These are phyloP conservation scores for Euphorbia pulcherrima DNA, from an alignment of 345 rosid species.

Conservation along the genomic window DNA sequence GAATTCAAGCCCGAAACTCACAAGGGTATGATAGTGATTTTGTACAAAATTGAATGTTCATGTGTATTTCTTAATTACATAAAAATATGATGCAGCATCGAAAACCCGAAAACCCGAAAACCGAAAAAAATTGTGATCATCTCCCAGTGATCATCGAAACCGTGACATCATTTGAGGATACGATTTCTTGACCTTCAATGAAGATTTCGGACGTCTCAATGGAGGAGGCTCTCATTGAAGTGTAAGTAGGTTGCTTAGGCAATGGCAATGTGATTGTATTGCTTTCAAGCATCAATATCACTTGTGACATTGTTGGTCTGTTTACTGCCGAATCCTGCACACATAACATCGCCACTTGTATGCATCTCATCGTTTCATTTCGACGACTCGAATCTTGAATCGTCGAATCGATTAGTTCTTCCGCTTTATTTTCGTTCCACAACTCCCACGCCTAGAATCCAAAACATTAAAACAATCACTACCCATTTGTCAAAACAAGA, in stretches of 20 bases:
- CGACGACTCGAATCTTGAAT: slow-evolving; percentile 13
- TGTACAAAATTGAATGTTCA: not conserved
- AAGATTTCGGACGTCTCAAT: slow-evolving; percentile 29
- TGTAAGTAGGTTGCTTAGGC: slow-evolving; percentile 29
- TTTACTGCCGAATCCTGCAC: slow-evolving; percentile 26
- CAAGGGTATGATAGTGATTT: not conserved
- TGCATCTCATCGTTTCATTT: slow-evolving; percentile 16
- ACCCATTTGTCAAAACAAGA: not conserved
- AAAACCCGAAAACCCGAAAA: not conserved
- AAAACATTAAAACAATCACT: not conserved
- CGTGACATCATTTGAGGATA: slow-evolving; percentile 52
- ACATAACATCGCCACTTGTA: slow-evolving; percentile 25
- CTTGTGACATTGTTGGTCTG: slow-evolving; percentile 25
- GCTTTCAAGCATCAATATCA: slow-evolving; percentile 24
- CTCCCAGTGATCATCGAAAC: slow-evolving; percentile 49
- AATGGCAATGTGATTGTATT: slow-evolving; percentile 10
- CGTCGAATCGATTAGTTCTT: slow-evolving; percentile 19
- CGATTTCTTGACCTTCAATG: slow-evolving; percentile 39
- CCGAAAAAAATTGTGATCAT: slow-evolving; percentile 19
- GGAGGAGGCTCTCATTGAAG: slow-evolving; percentile 45
- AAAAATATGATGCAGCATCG: too few relatives aligned
- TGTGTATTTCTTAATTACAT: not conserved
- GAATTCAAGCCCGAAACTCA: not conserved
- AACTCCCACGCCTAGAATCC: slow-evolving; percentile 26
- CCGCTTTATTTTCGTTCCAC: slow-evolving; percentile 22